Evolutionary conservation across 768 basidiomycete species (phyloP), one percentile per base, ranked within the genome.

Genomic region (Tylopilus subfusipes): DNA sequence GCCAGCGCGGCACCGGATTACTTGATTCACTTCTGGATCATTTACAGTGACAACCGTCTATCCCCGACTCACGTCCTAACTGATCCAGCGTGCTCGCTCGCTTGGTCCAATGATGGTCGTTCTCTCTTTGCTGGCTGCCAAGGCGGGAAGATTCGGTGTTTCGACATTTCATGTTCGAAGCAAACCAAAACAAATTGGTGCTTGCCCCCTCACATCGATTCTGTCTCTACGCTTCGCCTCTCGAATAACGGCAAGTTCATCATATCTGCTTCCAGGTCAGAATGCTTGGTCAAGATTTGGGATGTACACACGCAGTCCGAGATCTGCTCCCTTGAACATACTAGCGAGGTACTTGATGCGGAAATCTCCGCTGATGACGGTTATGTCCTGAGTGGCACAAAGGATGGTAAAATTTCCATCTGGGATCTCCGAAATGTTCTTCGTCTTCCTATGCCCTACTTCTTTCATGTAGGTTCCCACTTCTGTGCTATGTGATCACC

Each of bases 171-270:
- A 16, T 21, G 27, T 27, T 47, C 46, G 22, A 12, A 16, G 0
- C 29, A n/a, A 29, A 6, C 5, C 31, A 31, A 9, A 21, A 25
- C 27, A n/a, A 50, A 52, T 45, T 62, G 60, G 63, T 22, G 27
- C 5, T 33, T 19, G 6, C 38, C 27, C 22, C 50, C 59, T 48
- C 60, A 64, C 39, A 22, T 12, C 2, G 63, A 65, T 19, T 48
- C 54, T 8, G 29, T 65, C 42, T 29, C 53, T n/a, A 49, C 55
- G 2, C 63, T 64, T 14, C 31, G 51, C 21, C 29, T 65, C 44
- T 64, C 63, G 24, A 59, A 48, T 38, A 64, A 57, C 4, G 63
- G 57, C 39, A 65, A 53, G 33, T 65, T 64, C 39, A 44, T 65
- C 10, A 12, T 59, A 22, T 62, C 63, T 36, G 63, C 57, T 19